phyloP scores from a whole-genome alignment of 352 stramenopile genomes.

The Pseudoperonospora humuli region DNA sequence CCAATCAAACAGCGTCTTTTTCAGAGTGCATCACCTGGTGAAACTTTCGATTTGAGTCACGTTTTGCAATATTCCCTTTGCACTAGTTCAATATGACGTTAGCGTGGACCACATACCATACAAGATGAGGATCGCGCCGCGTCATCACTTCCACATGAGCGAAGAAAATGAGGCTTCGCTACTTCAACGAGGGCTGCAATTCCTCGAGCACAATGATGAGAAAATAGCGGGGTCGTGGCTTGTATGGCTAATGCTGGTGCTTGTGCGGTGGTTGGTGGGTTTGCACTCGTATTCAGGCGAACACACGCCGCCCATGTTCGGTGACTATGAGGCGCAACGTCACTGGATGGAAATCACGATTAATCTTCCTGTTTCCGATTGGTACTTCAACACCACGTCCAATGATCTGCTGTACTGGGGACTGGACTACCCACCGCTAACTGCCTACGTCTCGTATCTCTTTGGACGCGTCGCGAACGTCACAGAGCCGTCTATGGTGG shows the following conservation, averaged over 20 bases:
- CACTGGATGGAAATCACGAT: constrained; percentile 99
- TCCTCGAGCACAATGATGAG: constrained; percentile 51
- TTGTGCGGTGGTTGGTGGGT: constrained; percentile 70
- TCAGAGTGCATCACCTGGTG: no score
- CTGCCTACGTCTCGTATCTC: constrained; percentile 84
- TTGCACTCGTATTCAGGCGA: constrained; percentile 80
- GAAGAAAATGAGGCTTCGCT: constrained; percentile 20
- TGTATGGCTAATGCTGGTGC: constrained; percentile 44
- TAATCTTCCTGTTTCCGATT: constrained; percentile 88
- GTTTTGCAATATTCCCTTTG: no score
- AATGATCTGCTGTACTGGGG: constrained; percentile 97
- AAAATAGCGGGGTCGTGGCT: constrained; percentile 36
- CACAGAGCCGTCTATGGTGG: constrained; percentile 85
- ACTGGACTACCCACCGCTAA: constrained; percentile 96
- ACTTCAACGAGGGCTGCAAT: constrained; percentile 34
- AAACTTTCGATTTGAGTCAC: no score
- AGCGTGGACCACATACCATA: constrained; percentile 6
- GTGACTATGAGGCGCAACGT: constrained; percentile 97
- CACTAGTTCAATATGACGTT: constrained; percentile 15
- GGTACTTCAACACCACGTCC: constrained; percentile 89
- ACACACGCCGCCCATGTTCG: constrained; percentile 80
- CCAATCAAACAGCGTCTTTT: no score
- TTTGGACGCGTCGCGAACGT: constrained; percentile 70
- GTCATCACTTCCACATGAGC: constrained; percentile 21
- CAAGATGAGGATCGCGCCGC: constrained; percentile 6